A percentile compares a stretch with the other conserved stretches of the same genome.
Conservation (phyloP, 352 stramenopile species). For the Blastocystis sp. region DNA sequence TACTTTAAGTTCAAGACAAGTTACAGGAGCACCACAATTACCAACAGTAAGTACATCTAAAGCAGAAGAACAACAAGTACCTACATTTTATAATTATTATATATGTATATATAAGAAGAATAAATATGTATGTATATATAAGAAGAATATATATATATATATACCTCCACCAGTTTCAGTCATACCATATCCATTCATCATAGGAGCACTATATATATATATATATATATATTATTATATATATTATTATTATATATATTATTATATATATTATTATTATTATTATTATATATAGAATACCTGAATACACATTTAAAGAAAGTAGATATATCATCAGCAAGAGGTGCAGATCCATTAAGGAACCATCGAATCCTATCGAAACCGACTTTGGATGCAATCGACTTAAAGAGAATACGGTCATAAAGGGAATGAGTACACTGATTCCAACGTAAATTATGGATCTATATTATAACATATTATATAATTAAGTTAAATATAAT, state of each 20-base stretch:
- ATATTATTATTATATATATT: no score
- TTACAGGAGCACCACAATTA: slow-evolving; percentile 68
- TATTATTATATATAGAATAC: slow-evolving; percentile 60
- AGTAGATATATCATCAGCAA: slow-evolving; percentile 71
- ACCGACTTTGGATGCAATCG: slow-evolving; percentile 69
- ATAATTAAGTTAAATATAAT: slow-evolving; percentile 5
- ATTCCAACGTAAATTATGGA: slow-evolving; percentile 59
- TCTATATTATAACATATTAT: slow-evolving; percentile 47
- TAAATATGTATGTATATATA: no score
- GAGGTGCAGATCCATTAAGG: slow-evolving; percentile 69
- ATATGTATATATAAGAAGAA: no score
- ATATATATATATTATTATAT: no score
- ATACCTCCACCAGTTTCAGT: slow-evolving; percentile 67
- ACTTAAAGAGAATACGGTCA: slow-evolving; percentile 74
- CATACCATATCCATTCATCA: slow-evolving; percentile 79
- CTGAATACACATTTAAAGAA: slow-evolving; percentile 76
- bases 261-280: no score
- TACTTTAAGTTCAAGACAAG: slow-evolving; percentile 66
- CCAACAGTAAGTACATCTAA: slow-evolving; percentile 55
- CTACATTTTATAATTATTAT: no score
- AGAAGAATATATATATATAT: no score
- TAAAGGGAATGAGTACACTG: slow-evolving; percentile 65
- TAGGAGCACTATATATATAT: no score
- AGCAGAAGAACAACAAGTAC: slow-evolving; percentile 28
- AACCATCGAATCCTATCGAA: slow-evolving; percentile 64